Percentiles rank a stretch among this genome's conserved stretches.
Evolutionary conservation across 768 basidiomycete genomes (phyloP).

Genomic region (Hericium alpestre): DNA sequence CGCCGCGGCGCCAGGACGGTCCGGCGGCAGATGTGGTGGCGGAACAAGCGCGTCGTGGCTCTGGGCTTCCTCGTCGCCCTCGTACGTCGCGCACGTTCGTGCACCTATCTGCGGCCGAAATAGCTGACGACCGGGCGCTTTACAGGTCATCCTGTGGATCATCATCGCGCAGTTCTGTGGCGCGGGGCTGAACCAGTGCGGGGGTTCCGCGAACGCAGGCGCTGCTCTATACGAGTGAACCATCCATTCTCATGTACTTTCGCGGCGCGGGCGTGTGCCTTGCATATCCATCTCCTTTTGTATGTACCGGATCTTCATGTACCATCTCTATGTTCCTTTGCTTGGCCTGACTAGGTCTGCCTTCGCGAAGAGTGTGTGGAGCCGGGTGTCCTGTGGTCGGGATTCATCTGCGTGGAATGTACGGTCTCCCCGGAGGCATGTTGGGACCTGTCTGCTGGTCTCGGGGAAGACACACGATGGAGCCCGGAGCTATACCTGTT

Average conservation of each 20-base stretch:
- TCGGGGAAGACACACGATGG: no score
- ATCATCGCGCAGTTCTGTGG: constrained; percentile 88
- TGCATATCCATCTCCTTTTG: background rate
- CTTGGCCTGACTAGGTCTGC: constrained; percentile 2
- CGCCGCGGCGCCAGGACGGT: constrained; percentile 78
- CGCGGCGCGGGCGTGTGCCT: no score
- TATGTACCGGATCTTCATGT: background rate
- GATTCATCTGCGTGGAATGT: no score
- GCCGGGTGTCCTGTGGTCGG: background rate
- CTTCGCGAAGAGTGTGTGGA: constrained; percentile 6
- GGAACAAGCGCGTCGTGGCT: constrained; percentile 58
- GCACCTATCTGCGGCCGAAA: background rate
- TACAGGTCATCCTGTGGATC: constrained; percentile 67
- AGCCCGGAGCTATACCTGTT: no score
- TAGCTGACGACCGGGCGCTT: background rate
- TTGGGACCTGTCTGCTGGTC: no score
- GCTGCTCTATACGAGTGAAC: background rate
- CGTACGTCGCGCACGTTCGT: constrained; percentile 29
- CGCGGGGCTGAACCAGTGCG: constrained; percentile 35
- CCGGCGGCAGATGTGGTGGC: constrained; percentile 85
- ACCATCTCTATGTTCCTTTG: background rate
- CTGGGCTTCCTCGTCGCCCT: constrained; percentile 63
- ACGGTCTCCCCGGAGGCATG: no score
- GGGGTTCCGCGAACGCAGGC: background rate
- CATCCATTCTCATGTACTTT: background rate